Base-by-base conservation (phyloP, 2,329 filamentous ascomycete genomes). In the Cadophora malorum region DNA sequence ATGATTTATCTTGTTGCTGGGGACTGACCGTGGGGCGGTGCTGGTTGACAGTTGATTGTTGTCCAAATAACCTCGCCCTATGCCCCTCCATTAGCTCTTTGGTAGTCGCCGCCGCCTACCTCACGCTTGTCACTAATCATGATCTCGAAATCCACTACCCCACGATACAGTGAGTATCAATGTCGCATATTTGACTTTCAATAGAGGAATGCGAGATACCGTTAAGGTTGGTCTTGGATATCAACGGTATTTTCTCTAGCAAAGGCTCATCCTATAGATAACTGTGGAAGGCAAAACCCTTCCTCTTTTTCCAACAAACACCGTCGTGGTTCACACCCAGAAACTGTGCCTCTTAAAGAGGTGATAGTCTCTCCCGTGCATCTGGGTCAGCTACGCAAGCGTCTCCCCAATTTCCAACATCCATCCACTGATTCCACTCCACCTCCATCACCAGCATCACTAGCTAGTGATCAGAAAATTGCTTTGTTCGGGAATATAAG, bases 361-460 rank as follows among this genome's bases (percentile, higher is more conserved):
- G 70, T 69, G 52, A 60, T 71, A 72, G 72, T 62, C 69, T 38
- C 64, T 72, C 69, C 74, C 74, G 63, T 63, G 41, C 65, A 58
- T 70, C 64, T 75, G 72, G 74, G 69, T 75, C 72, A 71, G 70
- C 71, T 72, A 72, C 64, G 66, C 72, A 74, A 74, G 72, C 73
- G 69, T 72, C 66, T 45, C 66, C 69, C 65, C 41, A 58, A 53
- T 19, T 19, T 63, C 64, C 65, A 64, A 61, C 41, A 45, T 45
- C 41, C 41, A 45, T 45, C 41, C 41, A 45, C 41, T 45, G 14
- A 45, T 41, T 41, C n/a, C 52, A 60, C 41, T 50, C 49, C 66
- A 61, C 28, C 28, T 53, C 50, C 65, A 60, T 61, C 64, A 49
- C 16, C 65, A 64, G 65, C 56, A 58, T 52, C 58, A 61, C 62